Conservation (phyloP, 2,329 filamentous ascomycete species). For the Ceratocystis smalleyi region DNA sequence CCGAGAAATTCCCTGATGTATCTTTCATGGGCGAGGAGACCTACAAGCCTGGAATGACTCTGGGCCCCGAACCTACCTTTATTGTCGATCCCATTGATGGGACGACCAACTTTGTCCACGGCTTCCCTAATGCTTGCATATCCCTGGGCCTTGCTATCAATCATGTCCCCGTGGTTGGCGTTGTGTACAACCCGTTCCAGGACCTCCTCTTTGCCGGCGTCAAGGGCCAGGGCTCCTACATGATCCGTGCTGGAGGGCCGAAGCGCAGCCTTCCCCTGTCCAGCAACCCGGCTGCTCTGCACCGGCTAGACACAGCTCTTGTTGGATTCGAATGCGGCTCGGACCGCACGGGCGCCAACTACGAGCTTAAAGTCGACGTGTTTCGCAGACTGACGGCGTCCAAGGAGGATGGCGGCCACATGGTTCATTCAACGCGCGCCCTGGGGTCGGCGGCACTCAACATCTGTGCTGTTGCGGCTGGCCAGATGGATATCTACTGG, state of each 20-base stretch:
- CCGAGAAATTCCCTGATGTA: constrained; percentile 37
- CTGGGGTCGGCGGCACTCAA: constrained; percentile 63
- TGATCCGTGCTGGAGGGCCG: constrained; percentile 31
- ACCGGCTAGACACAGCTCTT: constrained; percentile 45
- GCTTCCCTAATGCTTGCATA: constrained; percentile 59
- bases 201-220: constrained; percentile 54
- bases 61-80: constrained; percentile 57
- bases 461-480: constrained; percentile 54
- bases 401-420: constrained; percentile 49
- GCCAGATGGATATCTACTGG: constrained; percentile 61
- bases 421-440: constrained; percentile 60
- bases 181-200: constrained; percentile 68
- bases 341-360: constrained; percentile 53
- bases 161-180: constrained; percentile 48
- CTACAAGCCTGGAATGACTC: constrained; percentile 47
- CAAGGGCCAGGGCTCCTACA: constrained; percentile 49
- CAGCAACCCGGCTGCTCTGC: constrained; percentile 38
- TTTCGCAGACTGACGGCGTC: constrained; percentile 45
- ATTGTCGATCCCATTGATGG: constrained; percentile 73
- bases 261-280: constrained; percentile 28
- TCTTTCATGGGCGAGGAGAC: constrained; percentile 65
- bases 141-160: constrained; percentile 56
- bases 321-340: constrained; percentile 61
- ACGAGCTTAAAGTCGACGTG: constrained; percentile 49
- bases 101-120: constrained; percentile 68